Conservation (phyloP, 1,139 yeast species). For the Saccharomyces uvarum region DNA sequence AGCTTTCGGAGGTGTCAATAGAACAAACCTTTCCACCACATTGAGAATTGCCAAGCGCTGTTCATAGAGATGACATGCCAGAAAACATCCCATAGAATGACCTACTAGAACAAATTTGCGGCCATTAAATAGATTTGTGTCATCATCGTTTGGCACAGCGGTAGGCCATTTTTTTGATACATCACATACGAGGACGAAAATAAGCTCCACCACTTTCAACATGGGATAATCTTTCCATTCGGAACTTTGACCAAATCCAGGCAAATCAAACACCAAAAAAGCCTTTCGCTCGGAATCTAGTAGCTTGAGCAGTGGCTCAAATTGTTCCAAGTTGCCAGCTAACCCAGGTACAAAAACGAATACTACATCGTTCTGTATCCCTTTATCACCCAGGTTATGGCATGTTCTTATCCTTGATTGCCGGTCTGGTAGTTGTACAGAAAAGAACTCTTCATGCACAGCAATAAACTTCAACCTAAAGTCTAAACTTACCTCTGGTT, state of each 20-base stretch:
- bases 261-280: conserved; percentile 51
- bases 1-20: conserved; percentile 26
- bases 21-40: conserved; percentile 9
- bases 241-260: conserved; percentile 55
- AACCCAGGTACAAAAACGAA: conserved; percentile 58
- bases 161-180: background rate
- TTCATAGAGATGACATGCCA: conserved; percentile 18
- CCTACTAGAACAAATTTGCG: conserved; percentile 15
- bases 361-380: conserved; percentile 29
- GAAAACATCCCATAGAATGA: conserved; percentile 30
- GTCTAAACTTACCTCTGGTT: conserved; percentile 7
- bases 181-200: conserved; percentile 7
- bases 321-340: conserved; percentile 68
- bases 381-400: conserved; percentile 15
- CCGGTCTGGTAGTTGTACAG: background rate
- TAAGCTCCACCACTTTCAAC: conserved; percentile 14
- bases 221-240: conserved; percentile 19
- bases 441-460: conserved; percentile 11
- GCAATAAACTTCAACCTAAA: background rate
- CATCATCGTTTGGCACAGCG: background rate
- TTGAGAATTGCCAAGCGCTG: conserved; percentile 4
- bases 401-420: conserved; percentile 14
- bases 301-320: conserved; percentile 56
- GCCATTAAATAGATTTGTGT: conserved; percentile 6
- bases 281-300: conserved; percentile 43